Evolutionary conservation across 495 filamentous ascomycete species (phyloP).

Genomic region (Daldinia grandis): DNA sequence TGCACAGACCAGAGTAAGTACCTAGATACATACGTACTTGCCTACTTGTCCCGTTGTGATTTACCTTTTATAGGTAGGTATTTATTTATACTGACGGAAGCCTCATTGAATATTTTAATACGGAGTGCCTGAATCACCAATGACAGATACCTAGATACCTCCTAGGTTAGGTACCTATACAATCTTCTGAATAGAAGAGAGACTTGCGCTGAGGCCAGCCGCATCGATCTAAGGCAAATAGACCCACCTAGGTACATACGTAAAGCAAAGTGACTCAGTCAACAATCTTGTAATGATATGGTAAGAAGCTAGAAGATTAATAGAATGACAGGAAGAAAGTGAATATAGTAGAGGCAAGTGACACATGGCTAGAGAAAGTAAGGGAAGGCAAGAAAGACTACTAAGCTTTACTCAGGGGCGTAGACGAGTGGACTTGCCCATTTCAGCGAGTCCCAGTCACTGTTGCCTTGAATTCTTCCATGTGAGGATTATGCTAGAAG

Average conservation of each 20-base stretch:
- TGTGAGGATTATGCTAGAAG: background rate
- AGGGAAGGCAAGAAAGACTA: background rate
- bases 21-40: slow-evolving; percentile 17
- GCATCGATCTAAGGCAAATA: background rate
- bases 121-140: background rate
- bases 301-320: background rate
- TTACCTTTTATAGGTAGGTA: no score
- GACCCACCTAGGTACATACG: background rate
- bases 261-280: background rate
- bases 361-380: background rate
- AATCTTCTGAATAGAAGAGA: background rate
- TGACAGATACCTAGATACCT: background rate
- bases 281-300: background rate
- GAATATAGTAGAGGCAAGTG: background rate
- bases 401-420: background rate
- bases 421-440: slow-evolving; percentile 4
- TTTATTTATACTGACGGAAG: background rate
- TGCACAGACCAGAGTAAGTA: background rate
- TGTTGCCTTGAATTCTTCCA: slow-evolving; percentile 15
- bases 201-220: background rate
- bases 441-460: slow-evolving; percentile 12
- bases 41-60: background rate
- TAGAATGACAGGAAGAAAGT: background rate
- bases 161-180: background rate
- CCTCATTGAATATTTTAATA: background rate